Conservation (phyloP, 2,329 filamentous ascomycete species). For the Aspergillus cejpii region DNA sequence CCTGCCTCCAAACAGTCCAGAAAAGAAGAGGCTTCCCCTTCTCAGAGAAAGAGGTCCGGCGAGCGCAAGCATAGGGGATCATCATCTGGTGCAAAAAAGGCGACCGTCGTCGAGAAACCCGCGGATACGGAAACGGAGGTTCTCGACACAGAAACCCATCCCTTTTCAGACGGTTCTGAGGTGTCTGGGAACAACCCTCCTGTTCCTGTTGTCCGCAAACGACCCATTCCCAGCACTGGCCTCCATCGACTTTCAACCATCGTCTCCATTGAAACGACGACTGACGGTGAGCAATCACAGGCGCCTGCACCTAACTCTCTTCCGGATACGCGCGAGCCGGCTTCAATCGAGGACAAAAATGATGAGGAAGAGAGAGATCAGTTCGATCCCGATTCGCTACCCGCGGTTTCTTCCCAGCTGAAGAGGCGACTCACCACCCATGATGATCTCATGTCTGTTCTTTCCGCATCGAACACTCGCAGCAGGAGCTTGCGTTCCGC, state of each 20-base stretch:
- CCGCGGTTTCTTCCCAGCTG: slow-evolving; percentile 45
- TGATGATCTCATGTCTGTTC: slow-evolving; percentile 85
- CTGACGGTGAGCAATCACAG: slow-evolving; percentile 16
- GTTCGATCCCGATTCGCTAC: slow-evolving; percentile 39
- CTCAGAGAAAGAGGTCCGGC: slow-evolving; percentile 11
- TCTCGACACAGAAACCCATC: slow-evolving; percentile 25
- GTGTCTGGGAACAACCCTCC: slow-evolving; percentile 34
- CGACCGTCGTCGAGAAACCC: slow-evolving; percentile 9
- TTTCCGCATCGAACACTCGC: slow-evolving; percentile 60
- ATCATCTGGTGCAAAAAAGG: slow-evolving; percentile 11
- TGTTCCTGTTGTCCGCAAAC: slow-evolving; percentile 38
- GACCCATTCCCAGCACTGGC: slow-evolving; percentile 49
- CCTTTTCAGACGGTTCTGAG: slow-evolving; percentile 35
- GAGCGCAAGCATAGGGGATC: slow-evolving; percentile 12
- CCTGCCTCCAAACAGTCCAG: slow-evolving; percentile 3
- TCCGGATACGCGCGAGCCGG: slow-evolving; percentile 20
- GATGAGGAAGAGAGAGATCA: slow-evolving; percentile 43
- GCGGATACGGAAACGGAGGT: slow-evolving; percentile 23
- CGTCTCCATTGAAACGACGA: slow-evolving; percentile 49
- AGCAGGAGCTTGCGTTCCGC: slow-evolving; percentile 67
- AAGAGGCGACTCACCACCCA: slow-evolving; percentile 81
- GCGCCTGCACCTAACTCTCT: slow-evolving; percentile 14
- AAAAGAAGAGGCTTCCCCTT: slow-evolving; percentile 7
- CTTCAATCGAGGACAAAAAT: slow-evolving; percentile 13
- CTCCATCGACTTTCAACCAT: slow-evolving; percentile 52